phyloP scores from a whole-genome alignment of 2,329 filamentous ascomycete species.

The Scortechinia acanthostroma region DNA sequence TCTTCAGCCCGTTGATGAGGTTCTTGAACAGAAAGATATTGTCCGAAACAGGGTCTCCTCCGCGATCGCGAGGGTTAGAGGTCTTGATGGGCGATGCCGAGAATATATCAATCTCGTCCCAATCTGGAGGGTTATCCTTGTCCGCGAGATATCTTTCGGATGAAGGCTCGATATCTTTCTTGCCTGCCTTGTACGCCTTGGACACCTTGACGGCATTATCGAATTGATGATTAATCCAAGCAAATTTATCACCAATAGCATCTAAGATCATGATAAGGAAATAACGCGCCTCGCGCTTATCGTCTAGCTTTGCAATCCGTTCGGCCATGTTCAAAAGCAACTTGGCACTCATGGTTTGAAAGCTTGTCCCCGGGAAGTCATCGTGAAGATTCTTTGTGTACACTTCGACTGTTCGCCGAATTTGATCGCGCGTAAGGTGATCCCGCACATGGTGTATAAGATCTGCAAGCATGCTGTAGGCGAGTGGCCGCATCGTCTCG shows the following conservation, averaged over 20 bases:
- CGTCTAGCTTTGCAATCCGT: conserved; percentile 85
- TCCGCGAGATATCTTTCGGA: conserved; percentile 80
- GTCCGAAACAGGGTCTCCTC: conserved; percentile 82
- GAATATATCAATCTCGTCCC: conserved; percentile 98
- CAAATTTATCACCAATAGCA: conserved; percentile 96
- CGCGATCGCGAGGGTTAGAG: conserved; percentile 80
- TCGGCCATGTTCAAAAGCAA: conserved; percentile 96
- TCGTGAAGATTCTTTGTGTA: conserved; percentile 96
- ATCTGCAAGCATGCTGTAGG: conserved; percentile 97
- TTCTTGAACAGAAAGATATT: conserved; percentile 99
- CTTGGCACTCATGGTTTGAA: conserved; percentile 99
- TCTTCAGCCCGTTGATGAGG: conserved; percentile 88
- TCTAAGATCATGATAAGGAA: conserved; percentile 96
- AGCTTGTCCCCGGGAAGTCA: conserved; percentile 92
- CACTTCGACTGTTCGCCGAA: conserved; percentile 89
- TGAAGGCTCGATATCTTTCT: conserved; percentile 44
- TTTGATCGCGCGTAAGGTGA: conserved; percentile 79
- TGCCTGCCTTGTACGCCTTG: conserved; percentile 64
- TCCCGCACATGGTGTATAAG: conserved; percentile 95
- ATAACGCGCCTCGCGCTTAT: conserved; percentile 89
- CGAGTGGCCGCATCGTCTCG: conserved; percentile 88
- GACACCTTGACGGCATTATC: conserved; percentile 90
- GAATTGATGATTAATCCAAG: conserved; percentile 94
- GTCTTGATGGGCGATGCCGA: conserved; percentile 93
- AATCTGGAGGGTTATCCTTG: conserved; percentile 74